Percentiles rank a stretch among this genome's conserved stretches.
Conservation (phyloP, 768 basidiomycete species). For the Leccinum uliginosum region DNA sequence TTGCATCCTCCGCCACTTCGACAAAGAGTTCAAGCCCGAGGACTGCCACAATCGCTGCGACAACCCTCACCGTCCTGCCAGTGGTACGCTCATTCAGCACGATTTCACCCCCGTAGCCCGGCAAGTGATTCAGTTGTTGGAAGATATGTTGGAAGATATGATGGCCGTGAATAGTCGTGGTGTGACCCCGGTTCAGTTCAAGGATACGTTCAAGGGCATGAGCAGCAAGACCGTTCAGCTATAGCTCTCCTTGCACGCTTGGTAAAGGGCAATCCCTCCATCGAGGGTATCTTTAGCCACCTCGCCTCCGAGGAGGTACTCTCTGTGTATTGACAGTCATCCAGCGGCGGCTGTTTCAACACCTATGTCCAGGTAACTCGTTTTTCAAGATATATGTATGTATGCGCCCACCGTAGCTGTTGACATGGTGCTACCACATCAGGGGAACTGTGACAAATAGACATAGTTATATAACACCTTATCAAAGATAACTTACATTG, state of each 20-base stretch:
- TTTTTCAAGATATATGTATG: not conserved
- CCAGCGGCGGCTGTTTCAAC: slow-evolving; percentile 43
- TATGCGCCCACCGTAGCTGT: not conserved
- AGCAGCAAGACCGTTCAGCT: slow-evolving; percentile 40
- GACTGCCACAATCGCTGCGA: slow-evolving; percentile 75
- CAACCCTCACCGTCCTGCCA: slow-evolving; percentile 65
- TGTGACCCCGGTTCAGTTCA: slow-evolving; percentile 57
- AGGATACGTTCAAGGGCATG: slow-evolving; percentile 63
- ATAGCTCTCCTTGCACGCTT: slow-evolving; percentile 49
- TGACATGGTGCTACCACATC: no score
- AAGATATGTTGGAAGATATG: no score
- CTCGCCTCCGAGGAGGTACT: slow-evolving; percentile 51
- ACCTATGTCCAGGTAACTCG: slow-evolving; percentile 49
- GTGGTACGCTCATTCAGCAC: slow-evolving; percentile 38
- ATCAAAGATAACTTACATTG: no score
- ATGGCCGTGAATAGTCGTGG: slow-evolving; percentile 37
- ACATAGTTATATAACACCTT: no score
- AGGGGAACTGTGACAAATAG: no score
- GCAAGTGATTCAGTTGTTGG: slow-evolving; percentile 53
- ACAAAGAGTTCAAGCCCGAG: slow-evolving; percentile 67
- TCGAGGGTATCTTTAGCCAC: slow-evolving; percentile 63
- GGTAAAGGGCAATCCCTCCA: slow-evolving; percentile 45
- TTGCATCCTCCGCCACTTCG: slow-evolving; percentile 87
- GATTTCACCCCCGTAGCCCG: slow-evolving; percentile 60
- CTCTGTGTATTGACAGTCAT: slow-evolving; percentile 40